Base-by-base conservation (phyloP, 179 eudicot genomes). In the Kewa caespitosa region DNA sequence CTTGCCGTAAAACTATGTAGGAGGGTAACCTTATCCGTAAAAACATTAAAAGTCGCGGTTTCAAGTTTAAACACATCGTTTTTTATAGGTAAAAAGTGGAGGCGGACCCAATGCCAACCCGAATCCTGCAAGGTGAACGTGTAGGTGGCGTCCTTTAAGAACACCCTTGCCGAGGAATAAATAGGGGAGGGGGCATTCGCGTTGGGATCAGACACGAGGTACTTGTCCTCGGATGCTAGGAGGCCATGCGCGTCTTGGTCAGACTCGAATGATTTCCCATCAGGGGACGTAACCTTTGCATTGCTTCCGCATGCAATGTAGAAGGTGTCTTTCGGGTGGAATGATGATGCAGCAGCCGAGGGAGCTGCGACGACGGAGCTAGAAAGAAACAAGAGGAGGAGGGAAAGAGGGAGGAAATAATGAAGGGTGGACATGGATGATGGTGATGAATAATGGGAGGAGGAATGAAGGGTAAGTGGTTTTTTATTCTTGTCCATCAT, bases 61-160 rank as follows among this genome's bases (percentile, higher is more conserved):
- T 82, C 79, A 11, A 89, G 87, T 4, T 88, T 80, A 61, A 84
- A 84, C 30, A 82, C 85, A 14, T 81, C 72, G 43, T 74, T 86
- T 4, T 81, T 50, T 2, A 92, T 5, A 3, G 97, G 91, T 41
- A 72, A 81, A 68, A 94, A 94, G 76, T 92, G 85, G 18, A 94
- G 91, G 18, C 97, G 86, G 23, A 94, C 81, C 97, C 97, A 92
- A 84, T 92, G 98, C 89, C 94, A 88, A 15, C 98, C 97, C 0
- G 85, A 74, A 15, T 86, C 87, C 43, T 84, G 80, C 42, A 92
- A 78, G 15, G 76, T 74, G 42, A 94, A 92, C 1, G 86, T 72
- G 77, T 92, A 94, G 1, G 91, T 83, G 0, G 97, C 87, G 6
- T 88, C 85, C 28, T 78, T 79, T 27, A 74, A 43, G 74, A 92